Percentiles rank a stretch among this genome's conserved stretches.
These are phyloP conservation scores for Yamadazyma songkhlaensis DNA, from an alignment of 1,139 yeast genomes.

Conservation along the genomic window DNA sequence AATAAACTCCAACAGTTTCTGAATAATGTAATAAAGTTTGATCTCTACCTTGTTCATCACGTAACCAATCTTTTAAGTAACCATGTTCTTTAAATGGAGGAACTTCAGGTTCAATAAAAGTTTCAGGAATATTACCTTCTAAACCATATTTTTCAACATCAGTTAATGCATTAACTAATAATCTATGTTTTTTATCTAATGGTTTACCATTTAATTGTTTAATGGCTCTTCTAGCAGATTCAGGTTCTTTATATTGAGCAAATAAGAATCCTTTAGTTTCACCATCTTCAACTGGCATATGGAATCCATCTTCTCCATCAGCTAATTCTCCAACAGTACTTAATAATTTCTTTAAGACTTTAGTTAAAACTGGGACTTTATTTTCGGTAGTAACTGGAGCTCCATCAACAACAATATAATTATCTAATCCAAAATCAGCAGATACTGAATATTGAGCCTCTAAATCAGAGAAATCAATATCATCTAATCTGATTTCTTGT, in stretches of 20 bases:
- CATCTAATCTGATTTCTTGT: constrained; percentile 45
- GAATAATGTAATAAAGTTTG: constrained; percentile 80
- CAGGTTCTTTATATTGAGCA: constrained; percentile 71
- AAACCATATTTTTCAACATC: constrained; percentile 83
- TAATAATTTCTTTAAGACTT: constrained; percentile 81
- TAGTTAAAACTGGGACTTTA: constrained; percentile 79
- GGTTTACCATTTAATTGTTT: constrained; percentile 82
- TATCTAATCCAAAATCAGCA: constrained; percentile 63
- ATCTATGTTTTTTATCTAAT: constrained; percentile 89
- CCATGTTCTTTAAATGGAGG: constrained; percentile 74
- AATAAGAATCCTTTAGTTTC: constrained; percentile 86
- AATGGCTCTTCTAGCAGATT: constrained; percentile 76
- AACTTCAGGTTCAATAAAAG: constrained; percentile 67
- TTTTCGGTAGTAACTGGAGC: constrained; percentile 93
- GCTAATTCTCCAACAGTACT: constrained; percentile 65
- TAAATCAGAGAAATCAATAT: constrained; percentile 83
- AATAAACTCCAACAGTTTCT: constrained; percentile 79
- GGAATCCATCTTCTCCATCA: constrained; percentile 64
- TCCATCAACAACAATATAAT: constrained; percentile 87
- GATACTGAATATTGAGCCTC: constrained; percentile 72
- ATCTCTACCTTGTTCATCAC: constrained; percentile 87
- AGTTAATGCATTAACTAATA: constrained; percentile 75
- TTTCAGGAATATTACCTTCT: constrained; percentile 61
- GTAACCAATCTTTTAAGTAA: constrained; percentile 86
- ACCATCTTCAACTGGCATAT: constrained; percentile 80